A percentile compares a stretch with the other conserved stretches of the same genome.
Conservation (phyloP, 2,329 filamentous ascomycete genomes). For the Alternaria triticimaculans region DNA sequence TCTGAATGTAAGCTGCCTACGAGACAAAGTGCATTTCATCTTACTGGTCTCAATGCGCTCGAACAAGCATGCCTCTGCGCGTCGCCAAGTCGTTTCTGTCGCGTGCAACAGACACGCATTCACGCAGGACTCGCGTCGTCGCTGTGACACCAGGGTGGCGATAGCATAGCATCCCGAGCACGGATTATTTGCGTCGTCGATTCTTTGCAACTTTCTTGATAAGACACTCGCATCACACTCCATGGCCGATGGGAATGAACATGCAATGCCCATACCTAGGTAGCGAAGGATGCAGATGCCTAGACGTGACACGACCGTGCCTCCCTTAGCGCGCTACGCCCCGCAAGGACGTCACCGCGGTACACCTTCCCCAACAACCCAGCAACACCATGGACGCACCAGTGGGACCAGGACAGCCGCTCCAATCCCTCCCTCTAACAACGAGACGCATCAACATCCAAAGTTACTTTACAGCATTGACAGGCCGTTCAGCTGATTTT, state of each 20-base stretch:
- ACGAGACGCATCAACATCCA: neutral
- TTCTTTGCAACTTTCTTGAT: neutral
- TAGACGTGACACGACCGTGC: neutral
- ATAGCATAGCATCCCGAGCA: neutral
- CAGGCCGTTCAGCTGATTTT: neutral
- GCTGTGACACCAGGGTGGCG: neutral
- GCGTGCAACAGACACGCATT: neutral
- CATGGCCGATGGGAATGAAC: fast-evolving
- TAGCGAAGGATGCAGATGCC: neutral
- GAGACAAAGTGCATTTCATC: no score
- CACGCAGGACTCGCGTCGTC: neutral
- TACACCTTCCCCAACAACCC: neutral
- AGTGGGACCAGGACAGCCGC: neutral
- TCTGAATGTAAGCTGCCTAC: no score
- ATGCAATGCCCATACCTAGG: no score
- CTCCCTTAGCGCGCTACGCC: neutral
- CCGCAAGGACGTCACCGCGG: neutral
- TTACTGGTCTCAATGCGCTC: no score
- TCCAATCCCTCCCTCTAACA: neutral
- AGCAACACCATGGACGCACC: neutral
- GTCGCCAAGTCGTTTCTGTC: neutral
- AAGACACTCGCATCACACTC: neutral
- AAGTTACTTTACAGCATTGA: neutral
- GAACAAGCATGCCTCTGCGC: neutral
- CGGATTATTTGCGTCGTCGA: no score